A percentile compares a stretch with the other conserved stretches of the same genome.
Conservation (phyloP, 140 eudicot species). For the Stevia rebaudiana region DNA sequence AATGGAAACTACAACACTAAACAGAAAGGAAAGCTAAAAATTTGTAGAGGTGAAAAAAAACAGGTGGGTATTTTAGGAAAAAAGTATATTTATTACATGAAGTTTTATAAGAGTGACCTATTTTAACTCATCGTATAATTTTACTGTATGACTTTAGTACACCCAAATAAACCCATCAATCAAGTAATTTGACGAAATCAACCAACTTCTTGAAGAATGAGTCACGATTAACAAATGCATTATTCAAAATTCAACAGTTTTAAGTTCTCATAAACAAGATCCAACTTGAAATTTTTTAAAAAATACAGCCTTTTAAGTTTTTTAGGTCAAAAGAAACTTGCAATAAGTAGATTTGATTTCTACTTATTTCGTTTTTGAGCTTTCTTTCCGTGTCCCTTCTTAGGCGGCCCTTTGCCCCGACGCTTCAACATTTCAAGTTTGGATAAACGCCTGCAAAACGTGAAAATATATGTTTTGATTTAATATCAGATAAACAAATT, state of each 20-base stretch:
- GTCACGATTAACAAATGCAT: not conserved
- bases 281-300: not conserved
- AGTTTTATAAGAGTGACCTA: no score
- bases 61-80: no score
- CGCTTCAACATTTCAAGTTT: slow-evolving; percentile 84
- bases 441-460: slow-evolving; percentile 56
- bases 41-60: no score
- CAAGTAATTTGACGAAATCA: no score
- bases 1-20: no score
- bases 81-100: no score
- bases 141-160: no score
- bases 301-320: not conserved
- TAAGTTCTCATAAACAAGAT: not conserved
- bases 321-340: slow-evolving; percentile 4
- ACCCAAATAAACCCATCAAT: no score
- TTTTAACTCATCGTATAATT: no score
- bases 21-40: no score
- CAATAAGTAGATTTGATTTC: not conserved
- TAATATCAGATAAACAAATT: not conserved
- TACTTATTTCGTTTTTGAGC: slow-evolving; percentile 59
- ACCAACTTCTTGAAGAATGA: no score
- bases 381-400: slow-evolving; percentile 85
- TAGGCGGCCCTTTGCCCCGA: slow-evolving; percentile 75
- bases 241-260: not conserved
- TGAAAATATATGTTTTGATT: not conserved